phyloP scores from a whole-genome alignment of 1,139 yeast species.

The Candida tunisiensis region DNA sequence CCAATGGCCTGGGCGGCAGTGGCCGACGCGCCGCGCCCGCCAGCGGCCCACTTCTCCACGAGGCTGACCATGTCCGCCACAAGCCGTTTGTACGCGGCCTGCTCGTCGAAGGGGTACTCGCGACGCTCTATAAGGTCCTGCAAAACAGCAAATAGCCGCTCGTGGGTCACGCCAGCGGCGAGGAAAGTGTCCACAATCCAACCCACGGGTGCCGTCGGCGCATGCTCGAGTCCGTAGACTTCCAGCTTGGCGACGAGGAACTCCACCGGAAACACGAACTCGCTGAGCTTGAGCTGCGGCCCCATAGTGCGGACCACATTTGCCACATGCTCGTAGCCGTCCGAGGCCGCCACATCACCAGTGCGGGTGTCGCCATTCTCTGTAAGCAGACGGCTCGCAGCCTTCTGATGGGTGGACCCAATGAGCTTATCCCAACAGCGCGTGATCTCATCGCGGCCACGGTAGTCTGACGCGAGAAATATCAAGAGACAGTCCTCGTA shows the following conservation, averaged over 20 bases:
- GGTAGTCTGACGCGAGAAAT: slow-evolving; percentile 60
- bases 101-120: slow-evolving; percentile 19
- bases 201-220: slow-evolving; percentile 31
- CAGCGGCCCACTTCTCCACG: slow-evolving; percentile 11
- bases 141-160: slow-evolving; percentile 49
- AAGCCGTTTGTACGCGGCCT: slow-evolving; percentile 8
- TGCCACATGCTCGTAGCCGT: slow-evolving; percentile 19
- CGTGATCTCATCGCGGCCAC: slow-evolving; percentile 21
- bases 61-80: slow-evolving; percentile 14
- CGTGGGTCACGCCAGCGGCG: slow-evolving; percentile 59
- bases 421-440: slow-evolving; percentile 21
- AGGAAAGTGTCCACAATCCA: slow-evolving; percentile 53
- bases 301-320: slow-evolving; percentile 30
- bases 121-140: slow-evolving; percentile 45
- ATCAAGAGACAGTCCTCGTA: slow-evolving; percentile 65
- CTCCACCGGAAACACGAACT: slow-evolving; percentile 67
- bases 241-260: slow-evolving; percentile 44
- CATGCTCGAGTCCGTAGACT: slow-evolving; percentile 18
- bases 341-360: slow-evolving; percentile 14
- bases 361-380: slow-evolving; percentile 19
- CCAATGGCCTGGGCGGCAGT: too few species aligned
- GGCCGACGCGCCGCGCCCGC: too few species aligned
- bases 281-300: slow-evolving; percentile 33
- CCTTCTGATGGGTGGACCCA: too few species aligned
- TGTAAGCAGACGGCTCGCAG: too few species aligned